Evolutionary conservation across 208 protist species (phyloP).

Genomic region (Trypanosoma caninum): DNA sequence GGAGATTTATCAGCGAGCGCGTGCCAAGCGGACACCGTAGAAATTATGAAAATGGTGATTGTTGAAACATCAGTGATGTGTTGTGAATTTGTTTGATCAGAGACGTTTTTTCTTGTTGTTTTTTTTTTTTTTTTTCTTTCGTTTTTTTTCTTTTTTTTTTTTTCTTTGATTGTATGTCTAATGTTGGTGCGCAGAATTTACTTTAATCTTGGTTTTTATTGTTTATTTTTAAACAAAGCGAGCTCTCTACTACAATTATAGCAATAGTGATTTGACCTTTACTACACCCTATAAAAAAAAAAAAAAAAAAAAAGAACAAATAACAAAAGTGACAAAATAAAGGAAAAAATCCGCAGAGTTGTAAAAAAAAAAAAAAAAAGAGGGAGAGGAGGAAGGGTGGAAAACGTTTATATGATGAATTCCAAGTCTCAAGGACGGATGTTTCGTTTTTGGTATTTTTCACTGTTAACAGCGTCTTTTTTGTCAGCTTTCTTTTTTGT

Average conservation of each 20-base stretch:
- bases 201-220: not conserved
- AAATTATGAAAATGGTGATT: too few species aligned
- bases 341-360: too few species aligned
- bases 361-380: conserved; percentile 13
- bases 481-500: conserved; percentile 5
- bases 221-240: not conserved
- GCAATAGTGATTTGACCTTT: too few species aligned
- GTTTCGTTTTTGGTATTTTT: not conserved
- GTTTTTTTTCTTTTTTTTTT: not conserved
- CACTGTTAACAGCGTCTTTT: not conserved
- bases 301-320: too few species aligned
- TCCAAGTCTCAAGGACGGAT: not conserved
- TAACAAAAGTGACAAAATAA: too few species aligned
- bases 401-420: not conserved
- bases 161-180: not conserved
- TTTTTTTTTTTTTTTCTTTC: not conserved
- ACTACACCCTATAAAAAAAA: not conserved
- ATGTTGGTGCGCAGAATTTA: not conserved
- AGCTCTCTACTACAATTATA: too few species aligned
- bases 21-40: not conserved
- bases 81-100: not conserved
- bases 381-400: conserved; percentile 1
- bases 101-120: not conserved
- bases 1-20: conserved; percentile 62
- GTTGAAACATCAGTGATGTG: too few species aligned